Conservation (phyloP, 257 asterid species). For the Verbascum thapsus region DNA sequence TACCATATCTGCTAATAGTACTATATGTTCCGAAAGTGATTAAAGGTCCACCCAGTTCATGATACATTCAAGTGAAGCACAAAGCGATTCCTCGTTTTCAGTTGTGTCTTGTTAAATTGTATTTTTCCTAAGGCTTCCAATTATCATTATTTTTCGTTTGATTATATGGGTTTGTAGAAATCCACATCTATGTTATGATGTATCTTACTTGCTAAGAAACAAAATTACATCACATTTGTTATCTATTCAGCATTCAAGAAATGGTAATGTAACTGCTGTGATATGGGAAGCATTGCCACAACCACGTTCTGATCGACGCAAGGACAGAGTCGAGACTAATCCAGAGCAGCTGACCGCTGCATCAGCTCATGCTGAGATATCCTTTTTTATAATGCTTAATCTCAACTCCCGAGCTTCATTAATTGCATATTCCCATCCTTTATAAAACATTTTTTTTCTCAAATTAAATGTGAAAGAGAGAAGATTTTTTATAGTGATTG, state of each 20-base stretch:
- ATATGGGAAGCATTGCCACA: slow-evolving; percentile 99
- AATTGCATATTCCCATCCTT: not conserved
- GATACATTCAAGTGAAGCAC: too few species aligned
- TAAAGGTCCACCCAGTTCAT: too few species aligned
- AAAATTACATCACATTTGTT: slow-evolving; percentile 23
- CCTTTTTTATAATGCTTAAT: slow-evolving; percentile 47
- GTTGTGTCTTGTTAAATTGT: too few species aligned
- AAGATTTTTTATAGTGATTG: not conserved
- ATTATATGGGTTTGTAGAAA: too few species aligned
- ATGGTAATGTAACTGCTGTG: slow-evolving; percentile 73
- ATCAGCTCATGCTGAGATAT: slow-evolving; percentile 93
- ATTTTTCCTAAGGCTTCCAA: too few species aligned
- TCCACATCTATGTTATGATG: not conserved
- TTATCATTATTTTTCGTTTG: too few species aligned
- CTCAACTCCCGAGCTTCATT: not conserved
- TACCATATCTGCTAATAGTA: not conserved
- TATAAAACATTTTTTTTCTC: not conserved
- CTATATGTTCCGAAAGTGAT: not conserved
- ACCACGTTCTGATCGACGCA: slow-evolving; percentile 92
- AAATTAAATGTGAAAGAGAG: slow-evolving; percentile 9
- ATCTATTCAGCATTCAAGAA: slow-evolving; percentile 62
- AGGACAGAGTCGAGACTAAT: slow-evolving; percentile 97
- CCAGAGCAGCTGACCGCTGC: slow-evolving; percentile 99
- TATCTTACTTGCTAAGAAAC: not conserved
- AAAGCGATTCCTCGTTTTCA: too few species aligned